phyloP scores from a whole-genome alignment of 352 stramenopile species.

The Phytophthora tentaculata region DNA sequence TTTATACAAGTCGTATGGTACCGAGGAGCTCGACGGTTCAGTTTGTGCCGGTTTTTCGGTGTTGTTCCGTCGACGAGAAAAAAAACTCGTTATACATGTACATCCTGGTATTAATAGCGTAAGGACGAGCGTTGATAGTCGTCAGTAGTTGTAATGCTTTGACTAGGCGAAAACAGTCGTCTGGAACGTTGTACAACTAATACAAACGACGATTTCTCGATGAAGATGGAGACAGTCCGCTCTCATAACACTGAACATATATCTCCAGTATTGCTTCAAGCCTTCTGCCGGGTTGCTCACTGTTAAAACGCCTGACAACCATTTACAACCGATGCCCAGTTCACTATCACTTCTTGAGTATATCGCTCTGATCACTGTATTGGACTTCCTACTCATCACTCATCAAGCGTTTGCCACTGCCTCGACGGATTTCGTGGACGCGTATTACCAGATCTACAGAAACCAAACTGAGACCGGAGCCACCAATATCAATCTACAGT shows the following conservation, averaged over 20 bases:
- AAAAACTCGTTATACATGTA: too few species aligned
- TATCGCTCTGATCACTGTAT: background rate
- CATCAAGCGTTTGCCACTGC: background rate
- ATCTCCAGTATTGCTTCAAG: slow-evolving; percentile 3
- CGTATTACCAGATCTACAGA: slow-evolving; percentile 35
- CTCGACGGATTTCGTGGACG: slow-evolving; percentile 28
- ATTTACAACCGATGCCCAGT: slow-evolving; percentile 10
- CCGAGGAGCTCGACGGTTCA: slow-evolving; percentile 16
- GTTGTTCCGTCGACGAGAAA: slow-evolving; percentile 6
- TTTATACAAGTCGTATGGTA: slow-evolving; percentile 10
- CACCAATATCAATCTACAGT: background rate
- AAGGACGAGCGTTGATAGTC: too few species aligned
- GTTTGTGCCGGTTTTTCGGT: slow-evolving; percentile 7
- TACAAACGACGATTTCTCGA: background rate
- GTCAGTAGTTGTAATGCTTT: slow-evolving; percentile 21
- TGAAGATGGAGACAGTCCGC: slow-evolving; percentile 7
- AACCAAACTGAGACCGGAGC: background rate
- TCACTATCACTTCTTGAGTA: background rate
- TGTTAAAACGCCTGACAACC: slow-evolving; percentile 11
- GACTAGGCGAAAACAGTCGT: slow-evolving; percentile 10
- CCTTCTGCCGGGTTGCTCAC: background rate
- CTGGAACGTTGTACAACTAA: slow-evolving; percentile 2
- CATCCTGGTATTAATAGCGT: too few species aligned
- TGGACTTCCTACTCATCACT: background rate
- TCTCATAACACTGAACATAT: background rate